These are phyloP conservation scores for Sarocladium strictum DNA, from an alignment of 2,329 filamentous ascomycete species.

Conservation along the genomic window DNA sequence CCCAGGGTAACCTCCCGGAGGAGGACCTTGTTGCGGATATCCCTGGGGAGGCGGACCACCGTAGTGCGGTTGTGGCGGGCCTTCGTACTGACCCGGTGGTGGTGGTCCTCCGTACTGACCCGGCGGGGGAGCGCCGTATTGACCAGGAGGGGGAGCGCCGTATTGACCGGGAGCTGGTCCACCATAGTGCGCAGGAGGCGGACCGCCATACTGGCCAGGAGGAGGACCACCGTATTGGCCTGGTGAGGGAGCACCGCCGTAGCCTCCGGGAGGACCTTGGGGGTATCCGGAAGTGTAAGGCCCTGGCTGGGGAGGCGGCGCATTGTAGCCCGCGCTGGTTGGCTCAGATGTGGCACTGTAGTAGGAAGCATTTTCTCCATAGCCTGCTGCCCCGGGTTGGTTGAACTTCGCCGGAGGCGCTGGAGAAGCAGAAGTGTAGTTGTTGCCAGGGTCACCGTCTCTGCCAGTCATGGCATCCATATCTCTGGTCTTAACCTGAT, in stretches of 20 bases:
- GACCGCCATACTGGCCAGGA: conserved; percentile 20
- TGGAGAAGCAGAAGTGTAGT: conserved; percentile 33
- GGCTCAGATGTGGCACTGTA: conserved; percentile 11
- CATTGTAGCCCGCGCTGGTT: conserved; percentile 13
- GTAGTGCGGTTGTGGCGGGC: background rate
- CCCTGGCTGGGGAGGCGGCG: conserved; percentile 26
- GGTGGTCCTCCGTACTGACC: conserved; percentile 5
- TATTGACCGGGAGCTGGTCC: conserved; percentile 11
- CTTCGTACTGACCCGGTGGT: conserved; percentile 1
- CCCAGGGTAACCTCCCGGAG: conserved; percentile 21
- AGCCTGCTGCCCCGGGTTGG: conserved; percentile 31
- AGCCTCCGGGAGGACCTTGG: conserved; percentile 21
- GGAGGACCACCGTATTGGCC: conserved; percentile 15
- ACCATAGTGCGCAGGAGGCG: conserved; percentile 24
- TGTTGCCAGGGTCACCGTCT: conserved; percentile 31
- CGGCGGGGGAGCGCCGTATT: conserved; percentile 5
- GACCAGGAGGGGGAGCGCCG: background rate
- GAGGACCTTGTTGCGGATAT: conserved; percentile 13
- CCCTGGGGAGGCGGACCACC: background rate
- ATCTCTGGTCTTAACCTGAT: conserved; percentile 54
- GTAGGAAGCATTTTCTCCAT: conserved; percentile 30
- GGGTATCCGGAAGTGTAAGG: conserved; percentile 27
- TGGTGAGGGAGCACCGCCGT: conserved; percentile 12
- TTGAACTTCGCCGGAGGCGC: conserved; percentile 22
- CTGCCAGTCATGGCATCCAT: conserved; percentile 47